phyloP scores from a whole-genome alignment of 148 eudicot species.

The Fagopyrum esculentum region DNA sequence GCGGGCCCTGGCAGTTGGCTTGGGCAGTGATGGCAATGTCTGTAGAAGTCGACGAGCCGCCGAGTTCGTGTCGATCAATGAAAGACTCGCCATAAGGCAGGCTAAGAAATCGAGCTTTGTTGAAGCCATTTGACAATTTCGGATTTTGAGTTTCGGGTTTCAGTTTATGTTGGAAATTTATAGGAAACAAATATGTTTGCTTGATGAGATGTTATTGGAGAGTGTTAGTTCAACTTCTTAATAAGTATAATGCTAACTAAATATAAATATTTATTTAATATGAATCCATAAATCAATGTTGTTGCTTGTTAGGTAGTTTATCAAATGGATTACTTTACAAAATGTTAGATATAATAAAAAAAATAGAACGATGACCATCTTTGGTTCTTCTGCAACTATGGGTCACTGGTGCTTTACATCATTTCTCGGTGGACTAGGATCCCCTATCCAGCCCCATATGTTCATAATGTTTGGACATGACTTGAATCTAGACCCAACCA shows the following conservation, averaged over 20 bases:
- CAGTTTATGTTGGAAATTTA: background rate
- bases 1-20: background rate
- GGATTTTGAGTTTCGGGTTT: background rate
- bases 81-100: background rate
- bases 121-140: background rate
- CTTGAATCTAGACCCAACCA: too few relatives aligned
- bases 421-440: too few relatives aligned
- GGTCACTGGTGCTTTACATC: too few relatives aligned
- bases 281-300: too few relatives aligned
- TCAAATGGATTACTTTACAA: too few relatives aligned
- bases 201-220: constrained; percentile 12
- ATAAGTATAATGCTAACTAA: background rate
- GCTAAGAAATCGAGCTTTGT: background rate
- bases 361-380: too few relatives aligned
- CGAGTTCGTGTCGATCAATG: background rate
- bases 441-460: too few relatives aligned
- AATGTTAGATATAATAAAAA: too few relatives aligned
- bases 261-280: too few relatives aligned
- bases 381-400: too few relatives aligned
- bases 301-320: too few relatives aligned
- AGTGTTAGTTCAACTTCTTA: background rate
- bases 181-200: background rate
- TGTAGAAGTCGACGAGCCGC: constrained; percentile 11
- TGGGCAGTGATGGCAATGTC: constrained; percentile 11
- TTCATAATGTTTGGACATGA: too few relatives aligned